Percentiles rank a stretch among this genome's conserved stretches.
These are phyloP conservation scores for Plasmodium cynomolgi DNA, from an alignment of 169 alveolate genomes.

Conservation along the genomic window DNA sequence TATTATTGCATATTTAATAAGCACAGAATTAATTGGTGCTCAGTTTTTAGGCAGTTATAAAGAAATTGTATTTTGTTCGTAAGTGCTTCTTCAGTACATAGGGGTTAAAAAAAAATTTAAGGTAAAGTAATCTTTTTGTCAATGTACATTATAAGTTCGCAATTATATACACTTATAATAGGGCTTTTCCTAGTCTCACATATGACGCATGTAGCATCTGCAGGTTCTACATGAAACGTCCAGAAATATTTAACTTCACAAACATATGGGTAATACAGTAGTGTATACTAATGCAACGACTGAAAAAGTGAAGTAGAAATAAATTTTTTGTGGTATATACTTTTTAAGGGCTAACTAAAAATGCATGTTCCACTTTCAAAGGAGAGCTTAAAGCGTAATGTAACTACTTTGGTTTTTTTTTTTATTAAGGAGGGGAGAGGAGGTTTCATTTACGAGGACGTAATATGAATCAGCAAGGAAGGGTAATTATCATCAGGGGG, in stretches of 20 bases:
- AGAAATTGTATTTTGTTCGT: not conserved
- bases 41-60: not conserved
- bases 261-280: not conserved
- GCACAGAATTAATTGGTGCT: not conserved
- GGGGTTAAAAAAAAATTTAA: not conserved
- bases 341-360: not conserved
- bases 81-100: not conserved
- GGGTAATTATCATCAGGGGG: not conserved
- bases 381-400: not conserved
- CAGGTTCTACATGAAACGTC: not conserved
- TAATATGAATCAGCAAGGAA: not conserved
- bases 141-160: not conserved
- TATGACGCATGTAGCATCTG: not conserved
- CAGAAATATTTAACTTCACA: not conserved
- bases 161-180: not conserved
- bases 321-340: not conserved
- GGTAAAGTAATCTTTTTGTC: not conserved
- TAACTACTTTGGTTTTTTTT: not conserved
- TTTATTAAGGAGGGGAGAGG: not conserved
- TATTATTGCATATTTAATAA: not conserved
- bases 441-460: not conserved
- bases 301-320: not conserved
- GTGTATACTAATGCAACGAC: not conserved
- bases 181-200: not conserved
- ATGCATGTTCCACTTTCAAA: not conserved